A percentile compares a stretch with the other conserved stretches of the same genome.
phyloP scores from a whole-genome alignment of 2,329 filamentous ascomycete genomes.

The Cladosporium austrohemisphaericum region DNA sequence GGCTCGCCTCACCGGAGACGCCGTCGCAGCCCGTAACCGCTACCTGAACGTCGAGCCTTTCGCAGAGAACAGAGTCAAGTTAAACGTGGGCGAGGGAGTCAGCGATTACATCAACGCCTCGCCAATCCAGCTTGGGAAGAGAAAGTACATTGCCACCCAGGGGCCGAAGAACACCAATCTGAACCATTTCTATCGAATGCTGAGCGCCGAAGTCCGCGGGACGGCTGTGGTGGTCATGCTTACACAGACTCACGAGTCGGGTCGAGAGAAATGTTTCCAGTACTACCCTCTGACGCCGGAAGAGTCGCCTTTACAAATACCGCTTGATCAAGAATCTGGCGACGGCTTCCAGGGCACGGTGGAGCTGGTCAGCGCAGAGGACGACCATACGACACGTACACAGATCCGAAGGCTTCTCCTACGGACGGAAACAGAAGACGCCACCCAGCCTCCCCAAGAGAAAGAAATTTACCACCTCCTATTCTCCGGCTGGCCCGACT shows the following conservation, averaged over 20 bases:
- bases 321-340: slow-evolving; percentile 22
- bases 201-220: slow-evolving; percentile 57
- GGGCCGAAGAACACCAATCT: slow-evolving; percentile 75
- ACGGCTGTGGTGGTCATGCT: slow-evolving; percentile 86
- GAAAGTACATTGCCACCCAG: slow-evolving; percentile 80
- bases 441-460: slow-evolving; percentile 43
- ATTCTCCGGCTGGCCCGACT: slow-evolving; percentile 87
- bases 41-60: slow-evolving; percentile 90
- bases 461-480: slow-evolving; percentile 78
- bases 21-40: slow-evolving; percentile 66
- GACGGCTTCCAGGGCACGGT: slow-evolving; percentile 63
- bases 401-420: slow-evolving; percentile 71
- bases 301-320: slow-evolving; percentile 28
- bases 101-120: slow-evolving; percentile 53
- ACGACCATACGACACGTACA: slow-evolving; percentile 56
- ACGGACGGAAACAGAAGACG: slow-evolving; percentile 37
- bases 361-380: slow-evolving; percentile 53
- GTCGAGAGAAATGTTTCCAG: slow-evolving; percentile 77
- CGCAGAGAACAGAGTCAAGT: slow-evolving; percentile 76
- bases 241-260: slow-evolving; percentile 78
- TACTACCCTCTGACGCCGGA: slow-evolving; percentile 59
- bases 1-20: slow-evolving; percentile 56
- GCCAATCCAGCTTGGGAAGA: slow-evolving; percentile 42
- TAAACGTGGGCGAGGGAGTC: slow-evolving; percentile 68
- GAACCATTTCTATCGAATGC: slow-evolving; percentile 92